Conservation (phyloP, 352 stramenopile genomes). For the Globisporangium ultimum region DNA sequence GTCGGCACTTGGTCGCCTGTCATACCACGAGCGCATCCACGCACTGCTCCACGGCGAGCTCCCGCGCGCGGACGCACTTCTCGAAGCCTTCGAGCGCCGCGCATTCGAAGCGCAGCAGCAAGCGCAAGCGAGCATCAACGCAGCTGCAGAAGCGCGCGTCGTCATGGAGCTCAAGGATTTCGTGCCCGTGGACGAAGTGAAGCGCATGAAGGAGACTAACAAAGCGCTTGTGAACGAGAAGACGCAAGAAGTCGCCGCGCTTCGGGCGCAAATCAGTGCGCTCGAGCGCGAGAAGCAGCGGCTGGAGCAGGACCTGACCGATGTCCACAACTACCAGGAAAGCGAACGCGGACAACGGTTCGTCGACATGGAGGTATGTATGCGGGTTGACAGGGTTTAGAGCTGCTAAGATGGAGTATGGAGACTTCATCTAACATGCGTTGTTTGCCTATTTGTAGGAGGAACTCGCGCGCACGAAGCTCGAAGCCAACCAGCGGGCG, state of each 20-base stretch:
- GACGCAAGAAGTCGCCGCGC: constrained; percentile 18
- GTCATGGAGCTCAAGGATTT: constrained; percentile 74
- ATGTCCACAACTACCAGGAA: constrained; percentile 71
- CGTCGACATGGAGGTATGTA: constrained; percentile 45
- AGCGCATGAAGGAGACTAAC: constrained; percentile 41
- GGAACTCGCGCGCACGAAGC: constrained; percentile 48
- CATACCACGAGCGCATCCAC: constrained; percentile 53
- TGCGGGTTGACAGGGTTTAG: no score
- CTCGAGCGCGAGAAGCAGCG: constrained; percentile 54
- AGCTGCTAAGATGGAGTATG: no score
- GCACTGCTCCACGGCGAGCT: constrained; percentile 45
- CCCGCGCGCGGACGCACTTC: constrained; percentile 31
- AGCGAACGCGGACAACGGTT: constrained; percentile 60
- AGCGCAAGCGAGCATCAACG: constrained; percentile 13
- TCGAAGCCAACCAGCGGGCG: constrained; percentile 47
- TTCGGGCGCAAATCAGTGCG: constrained; percentile 31
- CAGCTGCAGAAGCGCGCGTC: constrained; percentile 13
- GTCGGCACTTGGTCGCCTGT: constrained; percentile 21
- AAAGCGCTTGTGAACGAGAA: constrained; percentile 34
- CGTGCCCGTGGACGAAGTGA: constrained; percentile 53
- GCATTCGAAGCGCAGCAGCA: constrained; percentile 23
- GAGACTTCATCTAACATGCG: not conserved
- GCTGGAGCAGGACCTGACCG: constrained; percentile 58
- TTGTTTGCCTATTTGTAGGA: constrained; percentile 15
- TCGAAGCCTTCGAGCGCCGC: constrained; percentile 18